Conservation (phyloP, 2,329 filamentous ascomycete genomes). For the Dactylella cylindrospora region DNA sequence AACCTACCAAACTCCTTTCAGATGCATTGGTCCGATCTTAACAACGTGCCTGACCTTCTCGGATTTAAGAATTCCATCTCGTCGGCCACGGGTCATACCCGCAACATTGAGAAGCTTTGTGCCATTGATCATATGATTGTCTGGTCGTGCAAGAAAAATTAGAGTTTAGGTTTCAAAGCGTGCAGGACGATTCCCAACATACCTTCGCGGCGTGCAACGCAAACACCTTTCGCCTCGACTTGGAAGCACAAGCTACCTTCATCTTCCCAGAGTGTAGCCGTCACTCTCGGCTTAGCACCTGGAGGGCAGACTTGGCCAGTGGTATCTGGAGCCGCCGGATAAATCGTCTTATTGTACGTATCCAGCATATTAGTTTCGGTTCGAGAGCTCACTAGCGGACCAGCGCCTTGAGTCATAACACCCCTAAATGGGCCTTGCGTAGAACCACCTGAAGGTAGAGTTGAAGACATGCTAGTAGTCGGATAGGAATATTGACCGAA, state of each 20-base stretch:
- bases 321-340: conserved; percentile 60
- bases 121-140: conserved; percentile 99
- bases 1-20: conserved; percentile 92
- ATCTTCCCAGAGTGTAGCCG: conserved; percentile 96
- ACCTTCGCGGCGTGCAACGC: conserved; percentile 92
- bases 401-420: conserved; percentile 42
- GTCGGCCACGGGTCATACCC: conserved; percentile 92
- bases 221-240: conserved; percentile 93
- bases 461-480: conserved; percentile 39
- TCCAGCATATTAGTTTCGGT: conserved; percentile 49
- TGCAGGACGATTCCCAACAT: conserved; percentile 49
- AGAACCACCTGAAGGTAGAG: conserved; percentile 33
- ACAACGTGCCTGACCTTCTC: conserved; percentile 96
- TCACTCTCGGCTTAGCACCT: conserved; percentile 94
- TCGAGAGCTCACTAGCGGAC: conserved; percentile 40
- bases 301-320: conserved; percentile 91
- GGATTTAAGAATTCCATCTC: conserved; percentile 95
- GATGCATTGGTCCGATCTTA: conserved; percentile 98
- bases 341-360: conserved; percentile 59
- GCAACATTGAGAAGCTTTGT: conserved; percentile 96
- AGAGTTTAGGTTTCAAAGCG: conserved; percentile 7
- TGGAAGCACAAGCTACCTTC: conserved; percentile 97
- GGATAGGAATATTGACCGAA: conserved; percentile 37
- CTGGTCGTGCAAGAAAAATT: conserved; percentile 55
- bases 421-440: conserved; percentile 40